Base-by-base conservation (phyloP, 352 stramenopile species). In the Pythium utonaiense region DNA sequence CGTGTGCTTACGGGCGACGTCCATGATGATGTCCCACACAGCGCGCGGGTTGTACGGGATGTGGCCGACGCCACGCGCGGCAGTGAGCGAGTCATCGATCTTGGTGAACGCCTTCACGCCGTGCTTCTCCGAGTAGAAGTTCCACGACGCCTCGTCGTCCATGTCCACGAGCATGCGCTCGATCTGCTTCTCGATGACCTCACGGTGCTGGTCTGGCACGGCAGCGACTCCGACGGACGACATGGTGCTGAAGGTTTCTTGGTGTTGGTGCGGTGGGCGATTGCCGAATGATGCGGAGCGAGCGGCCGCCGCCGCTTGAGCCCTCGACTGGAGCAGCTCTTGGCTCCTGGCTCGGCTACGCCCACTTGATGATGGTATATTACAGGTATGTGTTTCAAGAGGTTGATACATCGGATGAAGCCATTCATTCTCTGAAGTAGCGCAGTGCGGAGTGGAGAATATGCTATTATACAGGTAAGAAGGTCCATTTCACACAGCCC, bases 91-190 rank as follows among this genome's bases (percentile, higher is more conserved):
- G 19, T 76, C 78, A 19, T 89, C 82, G n/a, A 86, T 67, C 42
- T 79, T 85, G 24, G 74, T 86, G 63, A 75, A 88, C 38, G 70
- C 71, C 62, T 81, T 84, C 55, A 91, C 66, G 47, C 79, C 82
- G 45, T 86, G 59, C 62, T 87, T 87, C 57, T 89, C 80, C 27
- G 74, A 77, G 59, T 89, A 69, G 47, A 83, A 80, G 57, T 77
- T 78, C 79, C 79, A 91, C 16, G 77, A 67, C 9, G 64, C 27
- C 42, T 71, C 65, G 34, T 88, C 75, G 36, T 88, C 75, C 45
- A 86, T 66, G 49, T 88, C 78, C 14, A 62, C 57, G 51, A 84
- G 70, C 67, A 86, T 82, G n/a, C 73, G 68, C 13, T 70, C 69
- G 1, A 89, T 69, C 28, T 71, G 62, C 53, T 80, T 82, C 45